Conservation (phyloP, 495 filamentous ascomycete species). For the Hypoxylon lenormandii region DNA sequence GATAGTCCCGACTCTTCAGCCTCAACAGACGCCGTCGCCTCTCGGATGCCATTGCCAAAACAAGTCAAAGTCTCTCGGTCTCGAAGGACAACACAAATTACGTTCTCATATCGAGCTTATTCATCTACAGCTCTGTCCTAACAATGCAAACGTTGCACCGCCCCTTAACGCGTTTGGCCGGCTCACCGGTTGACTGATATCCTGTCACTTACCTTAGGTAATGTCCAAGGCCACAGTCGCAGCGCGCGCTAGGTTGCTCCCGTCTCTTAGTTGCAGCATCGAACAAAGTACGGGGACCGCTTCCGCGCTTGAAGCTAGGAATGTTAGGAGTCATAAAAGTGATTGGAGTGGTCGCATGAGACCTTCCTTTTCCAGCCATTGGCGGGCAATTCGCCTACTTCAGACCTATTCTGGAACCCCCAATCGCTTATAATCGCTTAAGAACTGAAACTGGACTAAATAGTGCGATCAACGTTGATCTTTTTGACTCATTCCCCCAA, state of each 20-base stretch:
- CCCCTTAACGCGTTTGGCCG: constrained; percentile 17
- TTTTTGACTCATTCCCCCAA: constrained; percentile 34
- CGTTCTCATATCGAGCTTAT: constrained; percentile 13
- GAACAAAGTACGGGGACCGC: constrained; percentile 35
- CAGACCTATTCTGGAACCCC: constrained; percentile 38
- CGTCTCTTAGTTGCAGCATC: constrained; percentile 33
- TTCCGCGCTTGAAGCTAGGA: constrained; percentile 41
- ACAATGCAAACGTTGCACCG: constrained; percentile 6
- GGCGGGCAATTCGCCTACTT: constrained; percentile 42
- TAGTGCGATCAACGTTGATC: constrained; percentile 43
- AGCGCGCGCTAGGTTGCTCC: constrained; percentile 40
- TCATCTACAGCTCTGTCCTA: constrained; percentile 1
- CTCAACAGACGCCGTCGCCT: constrained; percentile 31
- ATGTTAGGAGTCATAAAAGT: neutral
- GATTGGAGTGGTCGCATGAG: constrained; percentile 43
- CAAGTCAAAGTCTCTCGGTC: constrained; percentile 4
- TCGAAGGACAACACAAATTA: constrained; percentile 14
- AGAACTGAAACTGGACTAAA: constrained; percentile 49
- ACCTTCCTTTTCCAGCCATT: constrained; percentile 42
- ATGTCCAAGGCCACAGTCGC: constrained; percentile 5
- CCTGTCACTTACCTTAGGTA: constrained; percentile 13
- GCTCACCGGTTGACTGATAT: constrained; percentile 8
- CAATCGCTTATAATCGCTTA: constrained; percentile 48
- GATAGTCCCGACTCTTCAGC: constrained; percentile 37
- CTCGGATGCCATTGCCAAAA: constrained; percentile 44